Percentiles rank a stretch among this genome's conserved stretches.
These are phyloP conservation scores for Spathaspora sp. DNA, from an alignment of 1,139 yeast genomes.

Conservation along the genomic window DNA sequence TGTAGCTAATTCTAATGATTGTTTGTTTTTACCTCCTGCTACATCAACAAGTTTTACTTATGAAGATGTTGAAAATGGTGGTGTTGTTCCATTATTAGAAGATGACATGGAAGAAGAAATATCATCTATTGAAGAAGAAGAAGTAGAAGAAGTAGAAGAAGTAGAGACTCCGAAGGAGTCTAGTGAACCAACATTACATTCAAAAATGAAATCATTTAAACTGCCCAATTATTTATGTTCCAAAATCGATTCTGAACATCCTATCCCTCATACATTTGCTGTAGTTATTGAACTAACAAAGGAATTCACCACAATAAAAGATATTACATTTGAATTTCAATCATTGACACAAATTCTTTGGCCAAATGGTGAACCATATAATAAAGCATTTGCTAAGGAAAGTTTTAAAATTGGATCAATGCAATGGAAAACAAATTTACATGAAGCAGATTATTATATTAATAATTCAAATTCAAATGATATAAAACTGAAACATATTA, in stretches of 20 bases:
- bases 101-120: conserved; percentile 7
- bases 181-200: conserved; percentile 3
- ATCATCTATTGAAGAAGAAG: too few relatives aligned
- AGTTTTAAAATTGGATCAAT: conserved; percentile 48
- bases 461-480: conserved; percentile 38
- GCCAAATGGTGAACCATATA: conserved; percentile 58
- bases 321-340: conserved; percentile 33
- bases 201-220: conserved; percentile 18
- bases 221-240: conserved; percentile 44
- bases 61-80: conserved; percentile 48
- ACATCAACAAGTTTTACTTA: conserved; percentile 44
- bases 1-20: conserved; percentile 43
- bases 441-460: conserved; percentile 50
- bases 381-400: conserved; percentile 41
- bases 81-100: conserved; percentile 15
- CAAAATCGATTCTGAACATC: conserved; percentile 40
- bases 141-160: background rate
- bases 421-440: conserved; percentile 46
- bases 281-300: conserved; percentile 41
- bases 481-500: conserved; percentile 25
- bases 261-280: conserved; percentile 50
- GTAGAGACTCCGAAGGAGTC: background rate
- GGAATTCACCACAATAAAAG: conserved; percentile 28
- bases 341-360: conserved; percentile 44
- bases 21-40: conserved; percentile 44